phyloP scores from a whole-genome alignment of 331 rosid genomes.

The Saraca asoca region DNA sequence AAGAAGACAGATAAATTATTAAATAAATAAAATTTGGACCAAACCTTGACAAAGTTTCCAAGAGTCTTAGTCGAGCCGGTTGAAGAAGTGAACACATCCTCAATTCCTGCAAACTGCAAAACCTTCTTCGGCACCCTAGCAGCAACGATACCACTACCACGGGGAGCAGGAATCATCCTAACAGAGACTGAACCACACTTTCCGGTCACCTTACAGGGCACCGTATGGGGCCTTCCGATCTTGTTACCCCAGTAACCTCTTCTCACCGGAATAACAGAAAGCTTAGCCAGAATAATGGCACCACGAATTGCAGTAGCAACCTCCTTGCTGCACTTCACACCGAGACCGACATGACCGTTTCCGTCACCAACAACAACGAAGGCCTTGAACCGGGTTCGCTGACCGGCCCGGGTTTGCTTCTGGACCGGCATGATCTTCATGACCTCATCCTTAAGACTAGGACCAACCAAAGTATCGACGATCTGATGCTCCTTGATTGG shows the following conservation, averaged over 20 bases:
- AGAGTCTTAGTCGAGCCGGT: constrained; percentile 82
- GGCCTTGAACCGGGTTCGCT: constrained; percentile 66
- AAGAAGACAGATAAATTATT: too few species aligned
- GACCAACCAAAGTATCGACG: constrained; percentile 59
- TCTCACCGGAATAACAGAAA: constrained; percentile 66
- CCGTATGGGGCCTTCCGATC: constrained; percentile 83
- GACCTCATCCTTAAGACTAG: constrained; percentile 71
- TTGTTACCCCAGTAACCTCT: constrained; percentile 85
- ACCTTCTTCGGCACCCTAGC: constrained; percentile 91
- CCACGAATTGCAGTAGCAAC: constrained; percentile 73
- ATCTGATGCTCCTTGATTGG: constrained; percentile 79
- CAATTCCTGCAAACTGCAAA: constrained; percentile 78
- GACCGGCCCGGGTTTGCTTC: constrained; percentile 72
- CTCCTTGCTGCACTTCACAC: constrained; percentile 69
- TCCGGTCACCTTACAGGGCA: constrained; percentile 78
- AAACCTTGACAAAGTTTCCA: constrained; percentile 79
- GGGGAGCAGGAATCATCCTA: constrained; percentile 76
- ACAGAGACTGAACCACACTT: constrained; percentile 81
- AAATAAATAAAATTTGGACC: neutral
- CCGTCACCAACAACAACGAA: constrained; percentile 64
- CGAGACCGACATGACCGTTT: constrained; percentile 64
- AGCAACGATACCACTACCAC: constrained; percentile 80
- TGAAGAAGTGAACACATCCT: constrained; percentile 76
- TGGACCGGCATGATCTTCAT: constrained; percentile 77
- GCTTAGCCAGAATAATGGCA: constrained; percentile 56